Percentiles rank a stretch among this genome's conserved stretches.
Evolutionary conservation across 495 filamentous ascomycete species (phyloP).

Genomic region (Trichocladium antarcticum): DNA sequence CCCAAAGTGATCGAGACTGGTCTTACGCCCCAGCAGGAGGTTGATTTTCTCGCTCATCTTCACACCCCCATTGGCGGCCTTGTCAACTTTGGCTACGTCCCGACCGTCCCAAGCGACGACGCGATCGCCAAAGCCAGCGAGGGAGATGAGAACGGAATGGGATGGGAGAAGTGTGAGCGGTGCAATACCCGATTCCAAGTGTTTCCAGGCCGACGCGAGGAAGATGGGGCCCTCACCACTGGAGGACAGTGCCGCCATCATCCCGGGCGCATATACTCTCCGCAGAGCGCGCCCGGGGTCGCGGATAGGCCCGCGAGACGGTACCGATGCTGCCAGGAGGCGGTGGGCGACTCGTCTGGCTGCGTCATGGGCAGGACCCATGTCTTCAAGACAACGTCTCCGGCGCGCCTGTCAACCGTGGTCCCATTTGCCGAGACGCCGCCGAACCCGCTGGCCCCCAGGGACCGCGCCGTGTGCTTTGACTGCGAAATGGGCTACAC

Average conservation of each 20-base stretch:
- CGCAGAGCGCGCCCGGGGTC: conserved; percentile 31
- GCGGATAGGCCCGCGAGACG: conserved; percentile 43
- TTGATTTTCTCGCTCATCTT: conserved; percentile 49
- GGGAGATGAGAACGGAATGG: conserved; percentile 52
- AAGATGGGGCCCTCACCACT: conserved; percentile 67
- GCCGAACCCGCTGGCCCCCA: conserved; percentile 36
- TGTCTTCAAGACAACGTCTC: conserved; percentile 75
- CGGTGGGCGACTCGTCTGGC: conserved; percentile 55
- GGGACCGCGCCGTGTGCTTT: conserved; percentile 53
- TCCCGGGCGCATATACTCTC: conserved; percentile 50
- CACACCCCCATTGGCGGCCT: conserved; percentile 49
- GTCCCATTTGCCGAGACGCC: conserved; percentile 75
- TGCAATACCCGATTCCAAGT: conserved; percentile 82
- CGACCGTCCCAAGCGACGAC: conserved; percentile 44
- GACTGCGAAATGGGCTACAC: conserved; percentile 99
- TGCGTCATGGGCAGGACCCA: conserved; percentile 61
- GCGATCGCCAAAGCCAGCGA: conserved; percentile 44
- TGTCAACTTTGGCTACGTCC: conserved; percentile 62
- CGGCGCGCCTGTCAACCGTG: conserved; percentile 62
- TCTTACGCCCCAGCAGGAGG: conserved; percentile 54
- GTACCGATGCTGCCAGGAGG: conserved; percentile 68
- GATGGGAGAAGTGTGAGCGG: conserved; percentile 81
- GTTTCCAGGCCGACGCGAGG: conserved; percentile 70
- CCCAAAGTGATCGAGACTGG: conserved; percentile 52
- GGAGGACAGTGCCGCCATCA: conserved; percentile 73